Conservation (phyloP, 2,329 filamentous ascomycete species). For the Ascosphaera apis region DNA sequence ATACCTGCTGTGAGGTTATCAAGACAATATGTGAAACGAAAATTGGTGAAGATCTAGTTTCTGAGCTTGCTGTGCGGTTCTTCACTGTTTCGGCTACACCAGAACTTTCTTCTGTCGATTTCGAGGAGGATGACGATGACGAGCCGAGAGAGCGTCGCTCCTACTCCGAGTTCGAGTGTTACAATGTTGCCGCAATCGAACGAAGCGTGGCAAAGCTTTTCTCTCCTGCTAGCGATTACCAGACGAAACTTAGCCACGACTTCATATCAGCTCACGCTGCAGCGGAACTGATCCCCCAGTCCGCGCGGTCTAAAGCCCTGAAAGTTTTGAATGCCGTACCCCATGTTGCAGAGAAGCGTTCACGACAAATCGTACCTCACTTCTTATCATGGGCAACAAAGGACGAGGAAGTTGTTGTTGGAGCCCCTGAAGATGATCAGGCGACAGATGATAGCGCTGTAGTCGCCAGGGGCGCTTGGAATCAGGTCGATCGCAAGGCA, state of each 20-base stretch:
- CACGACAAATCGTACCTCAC: slow-evolving; percentile 62
- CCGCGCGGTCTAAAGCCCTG: slow-evolving; percentile 52
- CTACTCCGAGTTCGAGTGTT: slow-evolving; percentile 51
- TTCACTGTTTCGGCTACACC: slow-evolving; percentile 20
- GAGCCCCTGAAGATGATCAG: slow-evolving; percentile 10
- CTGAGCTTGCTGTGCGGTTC: slow-evolving; percentile 57
- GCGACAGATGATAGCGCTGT: slow-evolving; percentile 6
- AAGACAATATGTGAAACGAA: slow-evolving; percentile 50
- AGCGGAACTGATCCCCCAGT: slow-evolving; percentile 15
- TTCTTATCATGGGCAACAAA: slow-evolving; percentile 59
- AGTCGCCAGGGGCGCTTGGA: slow-evolving; percentile 13
- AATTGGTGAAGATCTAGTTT: slow-evolving; percentile 48
- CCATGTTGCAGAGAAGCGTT: slow-evolving; percentile 60
- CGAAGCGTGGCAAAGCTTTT: slow-evolving; percentile 29
- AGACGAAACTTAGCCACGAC: slow-evolving; percentile 34
- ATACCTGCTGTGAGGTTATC: slow-evolving; percentile 54
- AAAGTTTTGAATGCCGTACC: slow-evolving; percentile 54
- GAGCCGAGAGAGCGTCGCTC: slow-evolving; percentile 9
- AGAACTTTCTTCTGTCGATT: slow-evolving; percentile 5
- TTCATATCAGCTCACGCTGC: slow-evolving; percentile 40
- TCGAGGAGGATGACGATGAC: slow-evolving; percentile 7
- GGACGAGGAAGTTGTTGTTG: slow-evolving; percentile 20
- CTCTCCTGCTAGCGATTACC: slow-evolving; percentile 28
- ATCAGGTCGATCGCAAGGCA: slow-evolving; percentile 51
- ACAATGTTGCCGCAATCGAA: slow-evolving; percentile 41